A percentile compares a stretch with the other conserved stretches of the same genome.
Evolutionary conservation across 2,329 filamentous ascomycete genomes (phyloP).

Genomic region (Hymenoscyphus scutula): DNA sequence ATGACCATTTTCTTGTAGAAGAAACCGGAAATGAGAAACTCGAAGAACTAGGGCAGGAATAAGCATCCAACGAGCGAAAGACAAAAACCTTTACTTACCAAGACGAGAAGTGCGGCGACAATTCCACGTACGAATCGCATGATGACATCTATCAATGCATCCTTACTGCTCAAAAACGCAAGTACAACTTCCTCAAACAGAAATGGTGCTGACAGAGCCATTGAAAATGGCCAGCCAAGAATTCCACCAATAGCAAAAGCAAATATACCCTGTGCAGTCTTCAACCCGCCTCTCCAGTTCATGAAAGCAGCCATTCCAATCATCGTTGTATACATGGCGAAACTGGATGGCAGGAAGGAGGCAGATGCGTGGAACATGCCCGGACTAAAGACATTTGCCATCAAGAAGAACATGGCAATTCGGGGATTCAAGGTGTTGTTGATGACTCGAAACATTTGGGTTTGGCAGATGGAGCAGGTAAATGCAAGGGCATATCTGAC

Average conservation of each 20-base stretch:
- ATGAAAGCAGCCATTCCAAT: conserved; percentile 86
- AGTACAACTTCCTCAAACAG: conserved; percentile 71
- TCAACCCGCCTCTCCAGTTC: conserved; percentile 78
- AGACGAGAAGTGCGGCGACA: conserved; percentile 39
- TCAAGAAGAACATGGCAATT: conserved; percentile 80
- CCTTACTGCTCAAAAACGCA: conserved; percentile 51
- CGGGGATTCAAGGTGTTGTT: conserved; percentile 75
- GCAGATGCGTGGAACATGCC: conserved; percentile 92
- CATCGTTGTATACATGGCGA: conserved; percentile 93
- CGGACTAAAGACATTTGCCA: conserved; percentile 74
- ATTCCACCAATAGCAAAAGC: conserved; percentile 87
- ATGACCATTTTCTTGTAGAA: conserved; percentile 79
- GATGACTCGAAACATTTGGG: conserved; percentile 74
- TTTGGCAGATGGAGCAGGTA: conserved; percentile 77
- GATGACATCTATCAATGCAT: conserved; percentile 58
- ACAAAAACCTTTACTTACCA: conserved; percentile 26
- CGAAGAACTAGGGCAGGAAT: conserved; percentile 54
- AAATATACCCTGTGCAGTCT: conserved; percentile 79
- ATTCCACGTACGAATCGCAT: conserved; percentile 65
- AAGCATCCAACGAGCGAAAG: not conserved
- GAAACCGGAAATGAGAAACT: conserved; percentile 72
- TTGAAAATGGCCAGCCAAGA: conserved; percentile 92
- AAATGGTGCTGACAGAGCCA: conserved; percentile 77
- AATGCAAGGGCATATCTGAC: conserved; percentile 74
- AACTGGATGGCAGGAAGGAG: conserved; percentile 87